A percentile compares a stretch with the other conserved stretches of the same genome.
Evolutionary conservation across 768 basidiomycete genomes (phyloP).

Genomic region (Amanita fuliginea): DNA sequence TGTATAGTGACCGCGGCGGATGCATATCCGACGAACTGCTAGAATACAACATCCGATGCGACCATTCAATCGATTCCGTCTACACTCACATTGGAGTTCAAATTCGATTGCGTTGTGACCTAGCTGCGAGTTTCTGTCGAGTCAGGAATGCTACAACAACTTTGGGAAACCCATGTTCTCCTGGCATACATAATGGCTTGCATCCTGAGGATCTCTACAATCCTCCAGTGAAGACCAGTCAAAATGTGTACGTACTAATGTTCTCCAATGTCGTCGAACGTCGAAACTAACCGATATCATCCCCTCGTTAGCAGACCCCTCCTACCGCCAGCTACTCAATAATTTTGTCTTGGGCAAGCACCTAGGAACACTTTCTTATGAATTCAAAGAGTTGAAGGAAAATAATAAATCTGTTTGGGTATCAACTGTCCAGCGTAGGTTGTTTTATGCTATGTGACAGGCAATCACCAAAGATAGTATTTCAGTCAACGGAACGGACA

Average conservation of each 20-base stretch:
- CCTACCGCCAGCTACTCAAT: neutral
- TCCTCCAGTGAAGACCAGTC: no score
- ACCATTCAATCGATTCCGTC: no score
- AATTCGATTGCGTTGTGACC: neutral
- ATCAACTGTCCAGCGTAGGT: neutral
- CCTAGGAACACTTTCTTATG: neutral
- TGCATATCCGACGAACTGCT: no score
- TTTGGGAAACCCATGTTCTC: neutral
- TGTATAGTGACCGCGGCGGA: no score
- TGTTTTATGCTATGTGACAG: neutral
- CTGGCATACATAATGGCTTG: neutral
- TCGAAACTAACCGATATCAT: no score
- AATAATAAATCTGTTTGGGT: neutral
- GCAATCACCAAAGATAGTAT: no score
- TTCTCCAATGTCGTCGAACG: neutral
- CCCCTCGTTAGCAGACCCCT: no score
- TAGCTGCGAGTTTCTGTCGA: neutral
- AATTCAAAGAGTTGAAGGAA: neutral
- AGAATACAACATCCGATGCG: no score
- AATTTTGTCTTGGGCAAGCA: neutral
- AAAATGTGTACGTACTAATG: no score
- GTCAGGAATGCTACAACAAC: neutral
- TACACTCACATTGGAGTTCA: no score
- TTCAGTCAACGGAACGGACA: no score
- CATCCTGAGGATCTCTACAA: no score